Evolutionary conservation across 2,329 filamentous ascomycete genomes (phyloP).

Genomic region (Didymella sp.): DNA sequence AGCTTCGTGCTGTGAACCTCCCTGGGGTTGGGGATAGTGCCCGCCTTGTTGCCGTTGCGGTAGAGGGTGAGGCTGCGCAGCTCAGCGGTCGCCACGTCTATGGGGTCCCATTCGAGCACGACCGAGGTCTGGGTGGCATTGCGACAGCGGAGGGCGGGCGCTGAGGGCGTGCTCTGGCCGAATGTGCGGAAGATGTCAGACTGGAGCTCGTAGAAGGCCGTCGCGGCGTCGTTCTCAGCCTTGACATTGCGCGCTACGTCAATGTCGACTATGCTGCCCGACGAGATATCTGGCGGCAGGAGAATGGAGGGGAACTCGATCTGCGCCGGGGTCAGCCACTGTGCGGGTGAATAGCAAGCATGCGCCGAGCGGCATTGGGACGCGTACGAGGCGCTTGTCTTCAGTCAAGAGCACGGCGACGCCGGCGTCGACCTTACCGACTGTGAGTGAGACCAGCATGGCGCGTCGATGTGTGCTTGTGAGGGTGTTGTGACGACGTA

Average conservation of each 20-base stretch:
- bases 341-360: conserved; percentile 27
- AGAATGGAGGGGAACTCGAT: conserved; percentile 99
- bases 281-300: conserved; percentile 91
- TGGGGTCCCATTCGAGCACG: conserved; percentile 96
- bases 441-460: conserved; percentile 97
- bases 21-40: conserved; percentile 85
- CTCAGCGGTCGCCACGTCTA: conserved; percentile 90
- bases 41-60: conserved; percentile 95
- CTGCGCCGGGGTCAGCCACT: conserved; percentile 58
- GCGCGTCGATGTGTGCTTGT: conserved; percentile 33
- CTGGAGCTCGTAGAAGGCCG: conserved; percentile 84
- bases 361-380: conserved; percentile 24
- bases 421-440: conserved; percentile 98
- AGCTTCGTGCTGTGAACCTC: conserved; percentile 97
- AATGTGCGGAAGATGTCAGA: conserved; percentile 86
- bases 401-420: conserved; percentile 96
- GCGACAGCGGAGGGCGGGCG: conserved; percentile 84
- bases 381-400: conserved; percentile 89
- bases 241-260: conserved; percentile 85
- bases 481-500: conserved; percentile 16
- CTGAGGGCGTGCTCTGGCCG: conserved; percentile 76
- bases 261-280: conserved; percentile 97
- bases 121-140: conserved; percentile 99
- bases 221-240: conserved; percentile 77
- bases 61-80: conserved; percentile 89